These are phyloP conservation scores for Hypoxylon sp. DNA, from an alignment of 2,329 filamentous ascomycete genomes.

Conservation along the genomic window DNA sequence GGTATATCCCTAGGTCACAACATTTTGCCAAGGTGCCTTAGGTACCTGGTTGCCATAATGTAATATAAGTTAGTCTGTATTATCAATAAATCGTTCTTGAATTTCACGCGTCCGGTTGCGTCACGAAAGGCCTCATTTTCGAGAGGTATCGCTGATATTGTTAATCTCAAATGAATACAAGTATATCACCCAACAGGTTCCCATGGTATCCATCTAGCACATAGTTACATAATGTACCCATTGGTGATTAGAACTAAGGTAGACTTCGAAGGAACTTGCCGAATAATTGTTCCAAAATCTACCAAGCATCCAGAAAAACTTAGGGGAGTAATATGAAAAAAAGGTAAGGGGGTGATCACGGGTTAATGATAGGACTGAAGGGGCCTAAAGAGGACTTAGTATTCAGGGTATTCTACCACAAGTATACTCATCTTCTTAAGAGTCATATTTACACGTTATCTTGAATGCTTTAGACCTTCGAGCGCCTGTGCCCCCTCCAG, in stretches of 20 bases:
- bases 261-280: too few relatives aligned
- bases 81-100: neutral
- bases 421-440: neutral
- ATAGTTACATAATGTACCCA: neutral
- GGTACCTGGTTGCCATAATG: neutral
- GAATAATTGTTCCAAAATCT: neutral
- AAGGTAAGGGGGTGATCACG: neutral
- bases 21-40: neutral
- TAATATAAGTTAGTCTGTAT: neutral
- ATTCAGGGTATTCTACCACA: conserved; percentile 20
- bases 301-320: neutral
- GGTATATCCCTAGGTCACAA: neutral
- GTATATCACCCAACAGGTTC: neutral
- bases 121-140: neutral
- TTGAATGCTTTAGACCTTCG: conserved; percentile 29
- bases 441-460: conserved; percentile 17
- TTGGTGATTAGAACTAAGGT: too few relatives aligned
- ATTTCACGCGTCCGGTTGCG: neutral
- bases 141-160: neutral
- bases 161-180: neutral
- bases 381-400: neutral
- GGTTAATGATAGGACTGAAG: neutral
- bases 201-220: neutral
- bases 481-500: conserved; percentile 38
- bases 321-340: neutral